phyloP scores from a whole-genome alignment of 139 green algal genomes.

The Chlamydomonas incerta region DNA sequence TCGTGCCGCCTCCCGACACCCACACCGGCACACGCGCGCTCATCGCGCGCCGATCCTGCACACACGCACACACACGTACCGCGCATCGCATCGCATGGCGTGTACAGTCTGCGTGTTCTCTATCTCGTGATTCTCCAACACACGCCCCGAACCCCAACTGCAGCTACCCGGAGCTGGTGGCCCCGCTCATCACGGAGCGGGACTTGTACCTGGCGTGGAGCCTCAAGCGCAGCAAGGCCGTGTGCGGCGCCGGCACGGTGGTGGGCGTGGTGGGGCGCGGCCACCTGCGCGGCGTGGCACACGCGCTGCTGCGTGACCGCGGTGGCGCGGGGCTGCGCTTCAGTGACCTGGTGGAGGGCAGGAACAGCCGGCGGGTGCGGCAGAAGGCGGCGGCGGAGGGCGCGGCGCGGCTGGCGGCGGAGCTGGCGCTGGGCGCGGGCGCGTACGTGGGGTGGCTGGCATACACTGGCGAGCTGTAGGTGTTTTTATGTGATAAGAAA shows the following conservation, averaged over 20 bases:
- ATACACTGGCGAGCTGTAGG: too few species aligned
- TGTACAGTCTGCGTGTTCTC: not conserved
- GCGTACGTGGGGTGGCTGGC: slow-evolving; percentile 10
- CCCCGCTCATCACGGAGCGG: slow-evolving; percentile 72
- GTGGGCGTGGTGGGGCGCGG: slow-evolving; percentile 84
- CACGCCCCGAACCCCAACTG: not conserved
- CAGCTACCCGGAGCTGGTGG: slow-evolving; percentile 57
- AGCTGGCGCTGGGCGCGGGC: slow-evolving; percentile 8
- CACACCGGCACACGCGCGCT: too few species aligned
- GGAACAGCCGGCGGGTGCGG: slow-evolving; percentile 10
- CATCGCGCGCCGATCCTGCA: too few species aligned
- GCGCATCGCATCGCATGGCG: not conserved
- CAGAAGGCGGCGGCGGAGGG: not conserved
- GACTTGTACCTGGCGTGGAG: slow-evolving; percentile 86
- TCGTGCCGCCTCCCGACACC: too few species aligned
- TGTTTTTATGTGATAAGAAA: too few species aligned
- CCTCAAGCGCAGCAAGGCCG: slow-evolving; percentile 80
- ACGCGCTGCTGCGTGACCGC: slow-evolving; percentile 55
- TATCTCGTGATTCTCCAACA: not conserved
- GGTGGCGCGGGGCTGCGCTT: slow-evolving; percentile 50
- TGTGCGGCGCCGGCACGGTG: slow-evolving; percentile 70
- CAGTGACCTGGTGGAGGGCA: slow-evolving; percentile 36
- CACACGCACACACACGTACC: too few species aligned
- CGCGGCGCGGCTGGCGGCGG: not conserved
- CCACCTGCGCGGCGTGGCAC: slow-evolving; percentile 74